Conservation (phyloP, 1,139 yeast species). For the Wickerhamomyces sp. region DNA sequence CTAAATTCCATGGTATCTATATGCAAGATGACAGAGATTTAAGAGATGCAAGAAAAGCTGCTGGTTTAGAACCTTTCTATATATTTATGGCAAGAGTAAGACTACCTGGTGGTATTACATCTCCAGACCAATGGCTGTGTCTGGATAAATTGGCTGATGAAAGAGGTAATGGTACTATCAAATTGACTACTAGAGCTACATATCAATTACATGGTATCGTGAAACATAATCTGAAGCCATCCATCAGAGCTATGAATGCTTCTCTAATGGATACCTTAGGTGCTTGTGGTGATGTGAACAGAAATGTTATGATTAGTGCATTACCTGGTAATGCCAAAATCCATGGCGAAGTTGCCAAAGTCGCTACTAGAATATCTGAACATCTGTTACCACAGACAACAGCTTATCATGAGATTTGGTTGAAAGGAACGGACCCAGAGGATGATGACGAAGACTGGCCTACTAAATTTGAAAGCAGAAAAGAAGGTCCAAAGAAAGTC, state of each 20-base stretch:
- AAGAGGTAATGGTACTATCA: slow-evolving; percentile 90
- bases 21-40: slow-evolving; percentile 99
- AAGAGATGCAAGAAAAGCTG: slow-evolving; percentile 86
- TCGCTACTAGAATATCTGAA: slow-evolving; percentile 69
- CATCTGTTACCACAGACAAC: slow-evolving; percentile 86
- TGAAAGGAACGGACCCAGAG: slow-evolving; percentile 76
- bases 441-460: slow-evolving; percentile 65
- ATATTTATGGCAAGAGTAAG: slow-evolving; percentile 96
- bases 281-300: slow-evolving; percentile 97
- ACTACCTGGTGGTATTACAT: slow-evolving; percentile 88
- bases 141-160: slow-evolving; percentile 79
- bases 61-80: slow-evolving; percentile 93
- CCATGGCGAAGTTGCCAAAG: slow-evolving; percentile 66
- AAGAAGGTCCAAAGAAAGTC: slow-evolving; percentile 73
- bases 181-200: slow-evolving; percentile 95
- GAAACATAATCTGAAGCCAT: slow-evolving; percentile 83
- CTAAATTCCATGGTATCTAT: slow-evolving; percentile 97
- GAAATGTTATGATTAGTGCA: slow-evolving; percentile 92
- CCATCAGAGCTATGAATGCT: slow-evolving; percentile 90
- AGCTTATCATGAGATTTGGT: slow-evolving; percentile 97
- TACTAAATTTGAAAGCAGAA: slow-evolving; percentile 67
- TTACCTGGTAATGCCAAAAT: slow-evolving; percentile 80
- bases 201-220: slow-evolving; percentile 95
- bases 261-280: slow-evolving; percentile 91
- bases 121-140: slow-evolving; percentile 84